Evolutionary conservation across 169 alveolate genomes (phyloP).

Genomic region (Plasmodium reichenowi): DNA sequence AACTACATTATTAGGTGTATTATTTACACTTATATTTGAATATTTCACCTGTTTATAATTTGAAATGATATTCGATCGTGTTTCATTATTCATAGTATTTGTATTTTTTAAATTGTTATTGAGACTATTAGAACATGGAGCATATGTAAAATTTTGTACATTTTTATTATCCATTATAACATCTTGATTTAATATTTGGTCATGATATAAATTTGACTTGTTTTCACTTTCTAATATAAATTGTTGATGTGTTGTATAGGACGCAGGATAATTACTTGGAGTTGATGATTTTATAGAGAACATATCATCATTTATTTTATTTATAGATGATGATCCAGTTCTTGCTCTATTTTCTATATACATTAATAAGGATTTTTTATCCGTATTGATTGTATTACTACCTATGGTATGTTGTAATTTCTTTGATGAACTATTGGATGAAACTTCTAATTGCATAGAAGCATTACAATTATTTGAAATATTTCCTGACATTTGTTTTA

Average conservation of each 20-base stretch:
- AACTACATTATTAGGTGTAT: conserved; percentile 20
- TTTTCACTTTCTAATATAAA: conserved; percentile 18
- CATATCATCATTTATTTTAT: conserved; percentile 29
- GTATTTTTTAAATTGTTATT: conserved; percentile 35
- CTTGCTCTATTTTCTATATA: conserved; percentile 38
- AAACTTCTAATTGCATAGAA: conserved; percentile 31
- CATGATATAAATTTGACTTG: not conserved
- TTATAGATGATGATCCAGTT: conserved; percentile 3
- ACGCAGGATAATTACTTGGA: conserved; percentile 15
- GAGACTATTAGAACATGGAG: not conserved
- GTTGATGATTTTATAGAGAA: conserved; percentile 31
- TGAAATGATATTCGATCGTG: conserved; percentile 22
- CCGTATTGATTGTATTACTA: conserved; percentile 26
- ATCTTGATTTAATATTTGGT: conserved; percentile 19
- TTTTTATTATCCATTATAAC: conserved; percentile 24
- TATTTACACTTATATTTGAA: conserved; percentile 10
- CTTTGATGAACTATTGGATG: conserved; percentile 20
- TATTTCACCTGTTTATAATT: conserved; percentile 41
- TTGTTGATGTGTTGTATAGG: conserved; percentile 13
- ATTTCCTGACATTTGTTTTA: conserved; percentile 10
- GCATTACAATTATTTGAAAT: not conserved
- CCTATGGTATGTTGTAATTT: conserved; percentile 20
- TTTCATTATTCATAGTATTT: conserved; percentile 24
- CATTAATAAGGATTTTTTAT: conserved; percentile 40
- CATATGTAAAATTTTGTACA: conserved; percentile 28